Evolutionary conservation across 768 basidiomycete genomes (phyloP).

Genomic region (Mycena metata): DNA sequence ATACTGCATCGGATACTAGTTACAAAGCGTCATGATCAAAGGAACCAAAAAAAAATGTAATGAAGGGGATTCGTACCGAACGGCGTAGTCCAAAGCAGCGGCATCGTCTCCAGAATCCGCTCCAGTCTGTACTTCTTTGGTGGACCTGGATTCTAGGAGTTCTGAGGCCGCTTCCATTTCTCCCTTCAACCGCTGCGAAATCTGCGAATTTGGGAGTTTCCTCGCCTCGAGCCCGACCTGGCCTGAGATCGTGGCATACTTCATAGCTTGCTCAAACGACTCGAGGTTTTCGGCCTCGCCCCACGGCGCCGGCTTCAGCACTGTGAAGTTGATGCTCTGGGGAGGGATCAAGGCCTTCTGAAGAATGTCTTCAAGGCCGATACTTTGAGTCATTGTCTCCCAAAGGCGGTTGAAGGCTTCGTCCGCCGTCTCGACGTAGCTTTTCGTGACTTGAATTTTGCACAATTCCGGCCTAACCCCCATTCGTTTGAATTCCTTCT

Average conservation of each 20-base stretch:
- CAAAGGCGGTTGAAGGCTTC: background rate
- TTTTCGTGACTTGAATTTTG: conserved; percentile 38
- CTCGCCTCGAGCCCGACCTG: conserved; percentile 6
- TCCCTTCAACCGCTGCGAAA: background rate
- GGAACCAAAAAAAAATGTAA: background rate
- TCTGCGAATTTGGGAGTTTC: background rate
- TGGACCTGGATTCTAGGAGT: conserved; percentile 10
- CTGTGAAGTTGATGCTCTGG: conserved; percentile 7
- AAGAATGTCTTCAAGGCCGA: background rate
- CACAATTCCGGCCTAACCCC: conserved; percentile 45
- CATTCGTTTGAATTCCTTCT: conserved; percentile 45
- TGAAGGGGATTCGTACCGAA: conserved; percentile 15
- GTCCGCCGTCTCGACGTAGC: conserved; percentile 2
- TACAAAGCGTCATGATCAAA: background rate
- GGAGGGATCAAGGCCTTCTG: conserved; percentile 3
- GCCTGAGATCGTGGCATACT: background rate
- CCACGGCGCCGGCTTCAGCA: conserved; percentile 5
- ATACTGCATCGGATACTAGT: conserved; percentile 25
- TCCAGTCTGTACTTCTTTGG: conserved; percentile 21
- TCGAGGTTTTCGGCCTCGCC: background rate
- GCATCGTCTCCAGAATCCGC: conserved; percentile 26
- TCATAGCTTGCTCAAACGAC: background rate
- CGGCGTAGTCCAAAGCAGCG: conserved; percentile 27
- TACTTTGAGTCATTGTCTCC: background rate
- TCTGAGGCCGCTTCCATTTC: conserved; percentile 1